A percentile compares a stretch with the other conserved stretches of the same genome.
phyloP scores from a whole-genome alignment of 352 stramenopile species.

The Pelagophyceae sp. region DNA sequence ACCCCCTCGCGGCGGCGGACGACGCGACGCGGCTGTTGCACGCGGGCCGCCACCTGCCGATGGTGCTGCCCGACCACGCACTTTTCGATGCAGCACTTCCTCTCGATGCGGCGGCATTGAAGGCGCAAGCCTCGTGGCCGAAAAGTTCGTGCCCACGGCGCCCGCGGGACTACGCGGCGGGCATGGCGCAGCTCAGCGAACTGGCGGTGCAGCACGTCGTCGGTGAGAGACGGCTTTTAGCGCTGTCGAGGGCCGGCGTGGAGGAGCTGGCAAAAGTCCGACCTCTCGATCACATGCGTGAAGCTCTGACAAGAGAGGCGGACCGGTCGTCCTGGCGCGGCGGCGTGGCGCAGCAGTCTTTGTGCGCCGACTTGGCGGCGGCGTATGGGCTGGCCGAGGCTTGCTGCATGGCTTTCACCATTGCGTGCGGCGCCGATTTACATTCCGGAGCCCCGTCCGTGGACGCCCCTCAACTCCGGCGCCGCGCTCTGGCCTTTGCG shows the following conservation, averaged over 20 bases:
- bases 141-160: no score
- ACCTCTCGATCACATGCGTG: not conserved
- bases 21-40: not conserved
- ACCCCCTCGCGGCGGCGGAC: not conserved
- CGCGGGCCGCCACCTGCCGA: not conserved
- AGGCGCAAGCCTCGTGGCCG: no score
- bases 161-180: not conserved
- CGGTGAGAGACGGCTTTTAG: not conserved
- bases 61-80: not conserved
- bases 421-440: not conserved
- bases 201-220: constrained; percentile 11
- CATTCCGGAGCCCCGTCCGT: not conserved
- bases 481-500: not conserved
- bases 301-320: not conserved
- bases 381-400: not conserved
- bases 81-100: not conserved
- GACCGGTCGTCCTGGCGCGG: not conserved
- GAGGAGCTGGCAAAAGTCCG: not conserved
- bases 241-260: not conserved
- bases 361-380: not conserved
- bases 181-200: not conserved
- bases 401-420: constrained; percentile 5
- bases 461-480: not conserved
- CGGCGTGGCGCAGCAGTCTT: not conserved
- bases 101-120: not conserved